Evolutionary conservation across 495 filamentous ascomycete species (phyloP), one percentile per base, ranked within the genome.

Genomic region (Achaetomiella virescens): DNA sequence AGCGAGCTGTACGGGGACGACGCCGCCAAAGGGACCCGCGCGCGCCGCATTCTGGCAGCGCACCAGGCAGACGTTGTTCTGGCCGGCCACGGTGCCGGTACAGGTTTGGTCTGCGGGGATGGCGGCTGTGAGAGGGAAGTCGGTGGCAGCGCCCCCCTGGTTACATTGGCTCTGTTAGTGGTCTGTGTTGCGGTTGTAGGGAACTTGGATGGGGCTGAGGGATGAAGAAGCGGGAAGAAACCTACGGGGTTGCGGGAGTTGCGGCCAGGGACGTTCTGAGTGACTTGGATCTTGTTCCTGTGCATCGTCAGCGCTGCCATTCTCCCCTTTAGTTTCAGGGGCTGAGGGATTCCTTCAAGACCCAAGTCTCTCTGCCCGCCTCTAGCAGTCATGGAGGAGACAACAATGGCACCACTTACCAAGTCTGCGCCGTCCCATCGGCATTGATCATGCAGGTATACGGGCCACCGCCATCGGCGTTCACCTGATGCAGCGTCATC

Each of bases 401-500:
- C n/a, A n/a, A n/a, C n/a, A n/a, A n/a, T n/a, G n/a, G n/a, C n/a
- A n/a, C n/a, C n/a, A 20, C 38, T 38, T 9, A 46, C 52, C 73
- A 80, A n/a, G 68, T 54, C 22, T 61, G 64, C 0, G 70, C 78
- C 10, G 76, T 78, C 40, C 65, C 75, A 55, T 75, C 72, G 49
- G 66, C 68, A 59, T 78, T 77, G 58, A 81, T 77, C 70, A 72
- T 75, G 66, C 75, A 78, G 6, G 57, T 57, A 54, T 73, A 78
- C 0, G 75, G 75, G 11, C 75, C 73, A 8, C 67, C 73, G 25
- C 75, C 75, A 44, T 78, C 75, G n/a, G 63, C 61, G 59, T 78
- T 78, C n/a, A 78, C 70, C 52, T 78, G 75, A 52, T 78, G 75
- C 6, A 78, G 70, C 2, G 77, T 81, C 79, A 81, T 81, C 43